phyloP scores from a whole-genome alignment of 495 filamentous ascomycete genomes.

The Neurospora sp. region DNA sequence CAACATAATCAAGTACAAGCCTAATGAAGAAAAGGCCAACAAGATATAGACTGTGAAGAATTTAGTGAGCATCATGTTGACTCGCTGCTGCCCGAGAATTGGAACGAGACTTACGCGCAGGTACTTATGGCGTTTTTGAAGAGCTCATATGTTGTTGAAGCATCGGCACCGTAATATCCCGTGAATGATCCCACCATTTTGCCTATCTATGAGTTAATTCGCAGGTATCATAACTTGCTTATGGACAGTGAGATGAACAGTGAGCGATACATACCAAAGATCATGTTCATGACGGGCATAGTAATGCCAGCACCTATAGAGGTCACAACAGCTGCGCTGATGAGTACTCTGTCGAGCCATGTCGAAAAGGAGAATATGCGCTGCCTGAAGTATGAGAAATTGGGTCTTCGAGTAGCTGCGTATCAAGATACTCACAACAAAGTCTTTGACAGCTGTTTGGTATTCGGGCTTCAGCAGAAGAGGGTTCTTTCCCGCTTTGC shows the following conservation, averaged over 20 bases:
- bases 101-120: conserved; percentile 16
- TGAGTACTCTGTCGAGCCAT: conserved; percentile 29
- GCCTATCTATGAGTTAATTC: conserved; percentile 18
- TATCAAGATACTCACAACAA: conserved; percentile 14
- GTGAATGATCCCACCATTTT: conserved; percentile 30
- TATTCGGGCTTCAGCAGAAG: conserved; percentile 13
- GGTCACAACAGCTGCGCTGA: conserved; percentile 29
- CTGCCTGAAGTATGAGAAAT: conserved; percentile 15
- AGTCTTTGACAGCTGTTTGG: conserved; percentile 24
- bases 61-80: background rate
- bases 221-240: background rate
- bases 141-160: conserved; percentile 13
- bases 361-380: conserved; percentile 41
- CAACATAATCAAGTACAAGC: conserved; percentile 45
- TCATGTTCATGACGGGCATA: conserved; percentile 38
- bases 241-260: background rate
- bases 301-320: conserved; percentile 43
- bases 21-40: conserved; percentile 54
- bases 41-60: conserved; percentile 37
- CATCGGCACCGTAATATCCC: conserved; percentile 14
- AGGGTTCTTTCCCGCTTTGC: conserved; percentile 10
- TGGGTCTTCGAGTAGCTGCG: background rate
- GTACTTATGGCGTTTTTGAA: conserved; percentile 19
- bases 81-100: background rate
- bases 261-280: conserved; percentile 28